A percentile compares a stretch with the other conserved stretches of the same genome.
These are phyloP conservation scores for Croton setiger DNA, from an alignment of 441 rosid genomes.

Conservation along the genomic window DNA sequence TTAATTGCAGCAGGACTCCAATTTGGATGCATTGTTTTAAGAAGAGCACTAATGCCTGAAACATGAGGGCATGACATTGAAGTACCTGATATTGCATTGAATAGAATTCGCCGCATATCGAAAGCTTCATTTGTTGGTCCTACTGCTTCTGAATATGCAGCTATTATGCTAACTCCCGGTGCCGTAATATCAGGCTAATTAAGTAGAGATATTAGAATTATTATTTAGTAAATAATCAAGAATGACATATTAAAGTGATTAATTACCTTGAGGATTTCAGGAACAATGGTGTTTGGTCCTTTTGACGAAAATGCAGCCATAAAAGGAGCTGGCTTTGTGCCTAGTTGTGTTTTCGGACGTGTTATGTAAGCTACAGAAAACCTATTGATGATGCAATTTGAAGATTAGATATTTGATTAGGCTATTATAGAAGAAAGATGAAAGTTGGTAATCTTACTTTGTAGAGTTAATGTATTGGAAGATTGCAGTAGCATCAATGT, in stretches of 20 bases:
- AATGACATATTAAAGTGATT: background rate
- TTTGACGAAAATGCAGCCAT: constrained; percentile 60
- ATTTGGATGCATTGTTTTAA: constrained; percentile 40
- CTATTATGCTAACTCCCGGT: constrained; percentile 57
- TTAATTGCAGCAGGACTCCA: constrained; percentile 64
- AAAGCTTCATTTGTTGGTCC: constrained; percentile 34
- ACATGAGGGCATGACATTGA: constrained; percentile 79
- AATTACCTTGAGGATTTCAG: constrained; percentile 51
- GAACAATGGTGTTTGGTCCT: constrained; percentile 50
- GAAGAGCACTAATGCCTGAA: constrained; percentile 55
- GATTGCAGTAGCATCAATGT: background rate
- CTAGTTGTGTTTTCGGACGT: constrained; percentile 15
- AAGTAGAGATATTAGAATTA: background rate
- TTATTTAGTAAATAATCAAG: background rate
- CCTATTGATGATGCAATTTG: constrained; percentile 13
- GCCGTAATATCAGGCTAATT: constrained; percentile 63
- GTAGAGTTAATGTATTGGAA: constrained; percentile 23
- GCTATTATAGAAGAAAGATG: background rate
- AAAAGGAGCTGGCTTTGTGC: constrained; percentile 48
- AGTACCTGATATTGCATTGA: constrained; percentile 44
- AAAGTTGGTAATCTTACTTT: constrained; percentile 26
- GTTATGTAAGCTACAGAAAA: constrained; percentile 22
- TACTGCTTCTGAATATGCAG: constrained; percentile 40
- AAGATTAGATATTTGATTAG: background rate
- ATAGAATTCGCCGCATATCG: constrained; percentile 38